Percentiles rank a stretch among this genome's conserved stretches.
Conservation (phyloP, 2,329 filamentous ascomycete species). For the Fusarium nurragi region DNA sequence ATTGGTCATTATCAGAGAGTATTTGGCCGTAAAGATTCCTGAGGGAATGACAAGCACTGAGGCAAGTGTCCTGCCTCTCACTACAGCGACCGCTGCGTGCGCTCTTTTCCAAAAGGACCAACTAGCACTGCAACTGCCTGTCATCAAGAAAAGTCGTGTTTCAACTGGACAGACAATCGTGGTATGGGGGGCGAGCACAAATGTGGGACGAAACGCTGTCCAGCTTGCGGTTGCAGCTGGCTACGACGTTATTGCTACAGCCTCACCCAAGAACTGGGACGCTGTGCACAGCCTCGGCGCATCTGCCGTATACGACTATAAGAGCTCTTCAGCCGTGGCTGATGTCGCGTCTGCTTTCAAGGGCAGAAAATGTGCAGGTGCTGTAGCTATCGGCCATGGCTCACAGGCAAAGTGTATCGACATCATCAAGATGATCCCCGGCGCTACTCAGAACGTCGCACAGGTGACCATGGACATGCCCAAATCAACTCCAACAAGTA, state of each 20-base stretch:
- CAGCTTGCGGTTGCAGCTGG: conserved; percentile 7
- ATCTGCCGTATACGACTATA: background rate
- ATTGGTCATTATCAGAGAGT: background rate
- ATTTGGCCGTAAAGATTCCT: background rate
- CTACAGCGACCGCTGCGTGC: background rate
- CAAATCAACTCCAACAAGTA: background rate
- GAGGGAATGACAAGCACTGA: background rate
- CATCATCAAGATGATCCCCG: background rate
- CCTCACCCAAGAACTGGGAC: background rate
- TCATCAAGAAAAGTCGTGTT: rapidly evolving
- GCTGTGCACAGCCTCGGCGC: background rate
- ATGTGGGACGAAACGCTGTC: background rate
- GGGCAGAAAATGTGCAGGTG: background rate
- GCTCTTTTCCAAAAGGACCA: conserved; percentile 1
- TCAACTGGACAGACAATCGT: background rate
- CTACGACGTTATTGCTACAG: background rate
- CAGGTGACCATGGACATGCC: conserved; percentile 10
- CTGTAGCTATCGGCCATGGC: background rate
- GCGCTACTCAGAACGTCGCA: background rate
- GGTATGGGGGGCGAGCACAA: conserved; percentile 3
- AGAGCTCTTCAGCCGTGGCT: background rate
- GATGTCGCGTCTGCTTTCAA: background rate
- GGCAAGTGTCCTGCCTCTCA: conserved; percentile 7
- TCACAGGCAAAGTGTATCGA: conserved; percentile 5
- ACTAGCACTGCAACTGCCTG: background rate